Conservation (phyloP, 202 grass and related monocot genomes). For the Carex sylvatica region DNA sequence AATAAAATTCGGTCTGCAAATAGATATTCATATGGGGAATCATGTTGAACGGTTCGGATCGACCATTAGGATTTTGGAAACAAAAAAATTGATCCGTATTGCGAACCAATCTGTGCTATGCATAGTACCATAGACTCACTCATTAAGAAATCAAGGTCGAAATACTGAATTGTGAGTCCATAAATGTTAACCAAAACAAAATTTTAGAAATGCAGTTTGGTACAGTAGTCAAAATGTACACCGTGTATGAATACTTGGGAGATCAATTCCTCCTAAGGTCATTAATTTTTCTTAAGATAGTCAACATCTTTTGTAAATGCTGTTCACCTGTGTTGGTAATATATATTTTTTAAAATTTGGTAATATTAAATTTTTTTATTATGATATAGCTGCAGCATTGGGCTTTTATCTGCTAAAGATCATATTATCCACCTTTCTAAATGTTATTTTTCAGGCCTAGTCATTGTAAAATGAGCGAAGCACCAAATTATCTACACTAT, state of each 20-base stretch:
- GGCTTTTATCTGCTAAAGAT: background rate
- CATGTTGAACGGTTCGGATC: too few relatives aligned
- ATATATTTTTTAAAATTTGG: background rate
- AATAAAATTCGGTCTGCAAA: too few relatives aligned
- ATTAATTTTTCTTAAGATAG: background rate
- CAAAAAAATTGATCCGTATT: too few relatives aligned
- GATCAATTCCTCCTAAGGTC: background rate
- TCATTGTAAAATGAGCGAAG: background rate
- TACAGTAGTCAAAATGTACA: background rate
- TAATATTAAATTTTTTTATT: background rate
- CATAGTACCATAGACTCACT: too few relatives aligned
- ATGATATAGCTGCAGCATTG: background rate
- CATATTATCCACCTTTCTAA: background rate
- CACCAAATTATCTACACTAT: background rate
- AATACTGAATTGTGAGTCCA: background rate
- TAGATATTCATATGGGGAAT: too few relatives aligned
- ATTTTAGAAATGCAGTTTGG: background rate
- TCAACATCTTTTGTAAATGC: background rate
- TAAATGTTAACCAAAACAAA: background rate
- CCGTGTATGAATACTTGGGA: background rate
- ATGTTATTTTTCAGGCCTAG: background rate
- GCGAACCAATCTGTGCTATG: too few relatives aligned
- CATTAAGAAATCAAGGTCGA: too few relatives aligned
- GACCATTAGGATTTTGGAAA: too few relatives aligned
- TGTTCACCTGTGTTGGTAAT: background rate